Base-by-base conservation (phyloP, 1,284 basidiomycete genomes). In the Leucoagaricus sp. region DNA sequence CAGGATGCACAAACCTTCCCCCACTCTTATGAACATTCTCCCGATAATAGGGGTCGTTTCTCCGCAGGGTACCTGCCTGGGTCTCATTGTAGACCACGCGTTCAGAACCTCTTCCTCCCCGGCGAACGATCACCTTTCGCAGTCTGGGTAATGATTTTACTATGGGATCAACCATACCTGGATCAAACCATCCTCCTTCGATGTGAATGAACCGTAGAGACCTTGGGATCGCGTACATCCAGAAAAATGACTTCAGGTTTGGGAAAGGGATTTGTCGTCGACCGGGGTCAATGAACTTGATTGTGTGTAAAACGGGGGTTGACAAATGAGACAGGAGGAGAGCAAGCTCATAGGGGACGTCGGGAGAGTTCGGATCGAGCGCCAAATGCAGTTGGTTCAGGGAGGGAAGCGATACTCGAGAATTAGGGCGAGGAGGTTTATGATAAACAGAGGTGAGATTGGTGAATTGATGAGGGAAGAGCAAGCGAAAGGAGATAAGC, bases 311-410 rank as follows among this genome's bases (percentile, higher is more conserved):
- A 25, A 65, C 64, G 26, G 80, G 81, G 6, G 75, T 69, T 21
- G 68, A 70, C 17, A 83, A 54, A 57, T 75, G 72, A 45, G 76
- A 75, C 57, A 78, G 66, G 57, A 83, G 66, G 44, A 72, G 70
- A 19, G 72, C 66, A 25, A 84, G 72, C 63, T 85, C 83, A 53
- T 74, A 73, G 46, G 81, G 81, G 45, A 84, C 79, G 60, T 82
- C 78, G 17, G 49, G 34, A 23, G 55, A 57, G 34, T 47, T 46
- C 13, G 74, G 73, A 62, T 76, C 74, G 34, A 81, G 74, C 26
- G 70, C 65, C 25, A 85, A 66, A 50, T 75, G 73, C 36, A 85
- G 68, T 23, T 66, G 66, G 40, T 67, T 63, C 36, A 85, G 72
- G 57, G 54, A 65, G n/a, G 74, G 74, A 29, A 85, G 68, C 10